Evolutionary conservation across 805 yeast species (phyloP), one percentile per base, ranked within the genome.

Genomic region (Sugiyamaella lignohabitans): DNA sequence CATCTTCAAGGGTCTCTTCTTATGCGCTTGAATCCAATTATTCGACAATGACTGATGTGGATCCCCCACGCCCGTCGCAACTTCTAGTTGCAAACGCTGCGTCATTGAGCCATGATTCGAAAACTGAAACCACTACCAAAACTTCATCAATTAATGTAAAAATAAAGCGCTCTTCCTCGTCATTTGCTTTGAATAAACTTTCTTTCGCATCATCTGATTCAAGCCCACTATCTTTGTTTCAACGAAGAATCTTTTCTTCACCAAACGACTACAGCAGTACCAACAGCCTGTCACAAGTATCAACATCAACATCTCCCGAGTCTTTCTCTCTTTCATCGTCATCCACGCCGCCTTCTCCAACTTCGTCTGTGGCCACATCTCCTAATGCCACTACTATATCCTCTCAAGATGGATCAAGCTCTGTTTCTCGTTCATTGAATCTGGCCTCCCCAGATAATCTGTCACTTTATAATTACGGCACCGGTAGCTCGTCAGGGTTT

Each of bases 301-400:
- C 42, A 41, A 29, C 19, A 24, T n/a, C 38, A 17, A 16, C 24
- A 2, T 22, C 19, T 16, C 46, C 32, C 8, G 32, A 27, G 14
- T 27, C 32, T 27, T 8, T 14, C 14, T 35, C 38, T 35, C 11
- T 17, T 16, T 35, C 38, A 14, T 24, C 42, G n/a, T 35, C 38
- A 14, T 24, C 42, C 6, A 21, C 47, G 5, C 23, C n/a, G 21
- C 30, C 47, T 10, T 44, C 47, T n/a, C 23, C 47, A 6, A 14
- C 38, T 5, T 44, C 47, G n/a, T 44, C 47, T 2, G n/a, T 44
- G 21, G 32, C 42, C 4, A 29, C 51, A 24, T 37, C 49, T 32
- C 54, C 52, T 3, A 51, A 51, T 37, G 50, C 55, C 17, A 52
- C 55, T 5, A 49, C 55, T 20, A 52, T 49, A 18, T 47, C 55